phyloP scores from a whole-genome alignment of 1,284 basidiomycete genomes.

The Coniferiporia weirii region DNA sequence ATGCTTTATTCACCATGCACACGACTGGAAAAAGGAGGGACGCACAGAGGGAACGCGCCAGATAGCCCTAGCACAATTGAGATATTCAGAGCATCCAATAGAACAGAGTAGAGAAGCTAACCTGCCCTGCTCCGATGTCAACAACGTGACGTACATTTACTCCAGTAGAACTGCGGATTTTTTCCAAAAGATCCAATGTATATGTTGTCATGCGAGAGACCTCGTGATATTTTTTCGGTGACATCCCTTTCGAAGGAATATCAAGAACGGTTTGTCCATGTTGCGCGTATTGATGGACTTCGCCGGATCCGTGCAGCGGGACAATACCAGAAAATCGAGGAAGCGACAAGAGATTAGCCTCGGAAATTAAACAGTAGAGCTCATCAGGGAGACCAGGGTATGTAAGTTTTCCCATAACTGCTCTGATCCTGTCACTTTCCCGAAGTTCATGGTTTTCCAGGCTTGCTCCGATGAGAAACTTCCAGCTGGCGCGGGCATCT shows the following conservation, averaged over 20 bases:
- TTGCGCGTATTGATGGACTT: neutral
- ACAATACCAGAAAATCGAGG: slow-evolving; percentile 1
- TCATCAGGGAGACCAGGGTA: neutral
- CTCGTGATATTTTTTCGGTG: slow-evolving; percentile 52
- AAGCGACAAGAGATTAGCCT: slow-evolving; percentile 1
- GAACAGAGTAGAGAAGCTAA: slow-evolving; percentile 25
- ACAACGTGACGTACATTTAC: slow-evolving; percentile 33
- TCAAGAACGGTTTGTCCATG: neutral
- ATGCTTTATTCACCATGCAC: slow-evolving; percentile 29
- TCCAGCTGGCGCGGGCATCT: slow-evolving; percentile 1
- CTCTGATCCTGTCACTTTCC: neutral
- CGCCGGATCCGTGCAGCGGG: neutral
- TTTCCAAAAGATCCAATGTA: slow-evolving; percentile 27
- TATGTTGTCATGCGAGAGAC: slow-evolving; percentile 42
- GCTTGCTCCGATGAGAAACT: neutral
- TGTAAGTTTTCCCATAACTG: neutral
- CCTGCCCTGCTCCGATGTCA: slow-evolving; percentile 52
- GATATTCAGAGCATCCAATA: neutral
- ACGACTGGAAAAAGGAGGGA: neutral
- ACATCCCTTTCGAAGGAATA: slow-evolving; percentile 34
- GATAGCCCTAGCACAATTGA: neutral
- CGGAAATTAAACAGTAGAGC: neutral
- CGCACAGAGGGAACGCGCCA: slow-evolving; percentile 11
- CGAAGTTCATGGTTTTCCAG: neutral
- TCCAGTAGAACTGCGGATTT: slow-evolving; percentile 16